Evolutionary conservation across 345 rosid genomes (phyloP).

Genomic region (Firmiana major): DNA sequence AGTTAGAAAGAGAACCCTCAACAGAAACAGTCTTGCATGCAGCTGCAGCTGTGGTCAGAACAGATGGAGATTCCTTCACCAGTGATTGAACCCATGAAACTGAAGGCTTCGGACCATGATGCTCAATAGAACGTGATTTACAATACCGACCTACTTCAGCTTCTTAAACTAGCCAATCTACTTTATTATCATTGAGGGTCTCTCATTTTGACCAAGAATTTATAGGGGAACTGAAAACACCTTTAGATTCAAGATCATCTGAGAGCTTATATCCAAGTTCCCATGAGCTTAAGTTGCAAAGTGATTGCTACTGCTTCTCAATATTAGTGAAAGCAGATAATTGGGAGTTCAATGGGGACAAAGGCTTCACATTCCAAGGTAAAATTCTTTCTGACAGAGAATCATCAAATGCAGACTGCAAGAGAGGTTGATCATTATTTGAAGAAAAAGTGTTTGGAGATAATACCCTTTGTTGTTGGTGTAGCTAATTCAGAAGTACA

Average conservation of each 20-base stretch:
- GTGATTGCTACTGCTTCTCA: conserved; percentile 42
- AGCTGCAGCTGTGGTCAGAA: conserved; percentile 10
- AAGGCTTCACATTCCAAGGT: too few relatives aligned
- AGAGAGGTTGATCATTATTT: too few relatives aligned
- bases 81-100: conserved; percentile 45
- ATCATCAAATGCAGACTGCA: too few relatives aligned
- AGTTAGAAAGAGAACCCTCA: conserved; percentile 25
- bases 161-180: conserved; percentile 33
- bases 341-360: too few relatives aligned
- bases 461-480: too few relatives aligned
- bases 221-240: conserved; percentile 24
- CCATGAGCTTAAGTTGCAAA: conserved; percentile 36
- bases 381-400: too few relatives aligned
- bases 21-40: conserved; percentile 9
- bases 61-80: conserved; percentile 48
- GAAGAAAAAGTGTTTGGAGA: too few relatives aligned
- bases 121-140: conserved; percentile 31
- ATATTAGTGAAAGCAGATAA: conserved; percentile 28
- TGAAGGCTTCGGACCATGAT: conserved; percentile 37
- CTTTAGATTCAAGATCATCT: conserved; percentile 18
- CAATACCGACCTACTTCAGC: conserved; percentile 29
- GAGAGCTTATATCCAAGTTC: conserved; percentile 27
- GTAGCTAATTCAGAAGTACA: too few relatives aligned
- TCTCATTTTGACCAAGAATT: conserved; percentile 42
- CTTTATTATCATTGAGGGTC: conserved; percentile 33